Evolutionary conservation across 768 basidiomycete genomes (phyloP), one percentile per base, ranked within the genome.

Genomic region (Lentinula raphanica): DNA sequence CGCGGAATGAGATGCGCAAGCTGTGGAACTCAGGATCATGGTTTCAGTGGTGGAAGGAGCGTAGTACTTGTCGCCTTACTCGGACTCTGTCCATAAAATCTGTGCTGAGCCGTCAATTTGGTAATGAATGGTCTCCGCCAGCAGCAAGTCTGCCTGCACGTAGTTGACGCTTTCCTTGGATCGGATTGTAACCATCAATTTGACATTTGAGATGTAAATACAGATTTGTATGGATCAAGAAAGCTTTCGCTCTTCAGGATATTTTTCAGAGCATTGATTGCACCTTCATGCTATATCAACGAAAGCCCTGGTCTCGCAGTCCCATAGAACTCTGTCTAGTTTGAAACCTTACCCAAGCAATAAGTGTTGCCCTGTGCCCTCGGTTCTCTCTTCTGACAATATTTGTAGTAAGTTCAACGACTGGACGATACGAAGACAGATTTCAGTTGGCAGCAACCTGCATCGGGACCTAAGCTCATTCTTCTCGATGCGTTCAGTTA

Each of bases 31-130:
- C 64, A 23, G 62, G 36, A 54, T 11, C 54, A 6, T 58, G 58
- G 44, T 72, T 68, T 67, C 60, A 62, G 9, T 73, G 69, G 70
- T 72, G 69, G 72, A 63, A 59, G 39, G 21, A 69, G 23, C 65
- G 65, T 28, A 63, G 65, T 32, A 45, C 61, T 11, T 73, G 72
- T 59, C 62, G 64, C 35, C 49, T 66, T 15, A 71, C 69, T 17
- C 55, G 68, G 15, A 59, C 68, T 4, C 49, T 69, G 40, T 51
- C 59, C 9, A 63, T 71, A 56, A 59, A 60, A 48, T 63, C 62
- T 3, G 59, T 71, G 27, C 60, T 72, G 56, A 54, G 53, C 59
- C 58, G 63, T 8, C 56, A 11, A 3, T 68, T 71, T 60, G 71
- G 71, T 17, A 7, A 7, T 8, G 62, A 57, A 19, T 66, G 65